Conservation (phyloP, 2,329 filamentous ascomycete genomes). For the Penicillium sclerotiorum region DNA sequence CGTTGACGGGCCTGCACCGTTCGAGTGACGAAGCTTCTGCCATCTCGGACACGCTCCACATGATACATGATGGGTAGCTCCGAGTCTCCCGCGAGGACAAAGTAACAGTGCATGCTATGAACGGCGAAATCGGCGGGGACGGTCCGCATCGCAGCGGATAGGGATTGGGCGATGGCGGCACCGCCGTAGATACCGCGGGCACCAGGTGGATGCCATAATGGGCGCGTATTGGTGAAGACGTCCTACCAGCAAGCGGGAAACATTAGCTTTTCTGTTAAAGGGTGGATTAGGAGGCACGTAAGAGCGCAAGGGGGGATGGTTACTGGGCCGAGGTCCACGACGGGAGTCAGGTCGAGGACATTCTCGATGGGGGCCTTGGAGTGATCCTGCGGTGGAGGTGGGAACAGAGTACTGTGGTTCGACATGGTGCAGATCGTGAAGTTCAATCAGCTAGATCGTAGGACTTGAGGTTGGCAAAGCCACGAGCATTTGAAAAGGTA, state of each 20-base stretch:
- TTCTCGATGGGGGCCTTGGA: conserved; percentile 84
- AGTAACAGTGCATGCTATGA: conserved; percentile 99
- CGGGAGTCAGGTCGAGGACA: conserved; percentile 79
- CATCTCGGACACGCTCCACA: conserved; percentile 90
- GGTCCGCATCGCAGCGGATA: conserved; percentile 84
- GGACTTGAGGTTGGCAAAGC: neutral
- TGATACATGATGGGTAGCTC: conserved; percentile 90
- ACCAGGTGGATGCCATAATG: conserved; percentile 87
- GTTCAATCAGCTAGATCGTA: too few relatives aligned
- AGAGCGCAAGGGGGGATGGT: conserved; percentile 30
- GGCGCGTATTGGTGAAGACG: conserved; percentile 92
- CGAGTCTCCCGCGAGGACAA: conserved; percentile 84
- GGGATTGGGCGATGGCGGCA: conserved; percentile 87
- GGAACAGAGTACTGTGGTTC: conserved; percentile 64
- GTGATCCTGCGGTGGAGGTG: conserved; percentile 71
- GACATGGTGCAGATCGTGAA: too few relatives aligned
- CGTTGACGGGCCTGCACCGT: conserved; percentile 94
- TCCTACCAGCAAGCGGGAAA: conserved; percentile 64
- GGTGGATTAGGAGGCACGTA: too few relatives aligned
- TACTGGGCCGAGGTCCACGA: conserved; percentile 64
- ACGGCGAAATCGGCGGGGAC: conserved; percentile 77
- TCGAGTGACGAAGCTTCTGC: conserved; percentile 83
- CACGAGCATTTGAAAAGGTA: too few relatives aligned
- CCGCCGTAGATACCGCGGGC: conserved; percentile 94
- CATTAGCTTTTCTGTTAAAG: conserved; percentile 2